Evolutionary conservation across 371 early-diverging fungal genomes (phyloP), one percentile per base, ranked within the genome.

Genomic region (Rhizopus delemar): DNA sequence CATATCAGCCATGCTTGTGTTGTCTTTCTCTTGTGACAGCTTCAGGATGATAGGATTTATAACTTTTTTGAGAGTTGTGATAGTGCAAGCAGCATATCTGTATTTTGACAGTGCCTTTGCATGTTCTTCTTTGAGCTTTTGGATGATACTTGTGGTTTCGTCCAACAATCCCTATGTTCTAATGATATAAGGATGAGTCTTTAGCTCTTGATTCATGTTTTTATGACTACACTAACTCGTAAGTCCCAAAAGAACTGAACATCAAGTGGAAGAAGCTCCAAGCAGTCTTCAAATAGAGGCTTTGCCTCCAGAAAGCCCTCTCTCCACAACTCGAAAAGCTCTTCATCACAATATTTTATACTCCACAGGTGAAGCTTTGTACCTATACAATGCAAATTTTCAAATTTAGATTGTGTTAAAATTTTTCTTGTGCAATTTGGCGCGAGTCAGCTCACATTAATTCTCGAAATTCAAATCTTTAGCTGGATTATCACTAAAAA

Each of bases 241-340:
- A 39, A 11, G 16, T 12, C 33, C 55, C 49, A 53, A 33, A 16
- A 53, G 31, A 60, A 60, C 53, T 60, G 49, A 33, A 60, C 22
- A 39, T 38, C 29, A 29, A 49, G 32, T 4, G 48, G 50, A 5
- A 60, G 3, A 39, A 32, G 41, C 11, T 53, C 49, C 22, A 32
- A 22, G 32, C 22, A 11, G 29, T 54, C 60, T 41, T 60, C 54
- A 39, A 38, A 54, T 31, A 49, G 33, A 15, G 54, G 54, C 41
- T 33, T 32, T 8, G 54, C 38, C 12, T 48, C 15, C 6, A 60
- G n/a, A n/a, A 5, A 31, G 8, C 8, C 8, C 38, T 60, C 60
- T 38, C 53, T 53, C 54, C 54, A 60, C 28, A 53, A 38, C 22
- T 59, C 59, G 13, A 53, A 59, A 46, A 52, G n/a, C 13, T 49